Percentiles rank a stretch among this genome's conserved stretches.
Conservation (phyloP, 345 rosid species). For the Lepidium didymum region DNA sequence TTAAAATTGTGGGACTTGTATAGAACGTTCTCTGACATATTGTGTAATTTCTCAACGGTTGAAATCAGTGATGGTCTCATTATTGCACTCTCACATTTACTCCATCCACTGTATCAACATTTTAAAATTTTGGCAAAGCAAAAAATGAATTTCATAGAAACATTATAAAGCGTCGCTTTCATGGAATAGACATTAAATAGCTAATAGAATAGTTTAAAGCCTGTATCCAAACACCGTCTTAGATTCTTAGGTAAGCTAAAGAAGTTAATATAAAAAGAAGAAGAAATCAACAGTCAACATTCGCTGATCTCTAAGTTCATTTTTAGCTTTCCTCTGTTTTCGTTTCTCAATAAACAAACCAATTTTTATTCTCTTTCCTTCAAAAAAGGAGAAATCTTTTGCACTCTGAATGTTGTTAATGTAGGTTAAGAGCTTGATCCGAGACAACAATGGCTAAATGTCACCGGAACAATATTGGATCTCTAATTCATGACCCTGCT, state of each 20-base stretch:
- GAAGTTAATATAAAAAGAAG: neutral
- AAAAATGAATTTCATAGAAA: no score
- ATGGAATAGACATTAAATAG: neutral
- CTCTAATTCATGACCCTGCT: constrained; percentile 52
- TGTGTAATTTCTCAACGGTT: constrained; percentile 7
- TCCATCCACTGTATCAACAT: no score
- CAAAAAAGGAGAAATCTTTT: neutral
- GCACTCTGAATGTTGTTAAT: constrained; percentile 3
- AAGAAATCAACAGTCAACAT: constrained; percentile 27
- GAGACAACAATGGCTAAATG: constrained; percentile 57
- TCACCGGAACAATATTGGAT: constrained; percentile 64
- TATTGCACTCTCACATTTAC: neutral
- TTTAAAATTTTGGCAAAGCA: no score
- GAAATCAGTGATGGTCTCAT: constrained; percentile 24
- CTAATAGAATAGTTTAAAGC: neutral
- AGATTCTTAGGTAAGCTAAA: neutral
- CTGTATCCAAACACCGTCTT: constrained; percentile 19
- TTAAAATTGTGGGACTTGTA: neutral
- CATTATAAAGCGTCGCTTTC: no score
- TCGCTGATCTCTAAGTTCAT: constrained; percentile 12
- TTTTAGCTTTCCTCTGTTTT: constrained; percentile 12
- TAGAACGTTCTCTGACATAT: constrained; percentile 21
- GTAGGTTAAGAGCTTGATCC: neutral
- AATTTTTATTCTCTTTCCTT: neutral
- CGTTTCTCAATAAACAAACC: constrained; percentile 19